Percentiles rank a stretch among this genome's conserved stretches.
Conservation (phyloP, 169 alveolate species). For the Plasmodium malariae region DNA sequence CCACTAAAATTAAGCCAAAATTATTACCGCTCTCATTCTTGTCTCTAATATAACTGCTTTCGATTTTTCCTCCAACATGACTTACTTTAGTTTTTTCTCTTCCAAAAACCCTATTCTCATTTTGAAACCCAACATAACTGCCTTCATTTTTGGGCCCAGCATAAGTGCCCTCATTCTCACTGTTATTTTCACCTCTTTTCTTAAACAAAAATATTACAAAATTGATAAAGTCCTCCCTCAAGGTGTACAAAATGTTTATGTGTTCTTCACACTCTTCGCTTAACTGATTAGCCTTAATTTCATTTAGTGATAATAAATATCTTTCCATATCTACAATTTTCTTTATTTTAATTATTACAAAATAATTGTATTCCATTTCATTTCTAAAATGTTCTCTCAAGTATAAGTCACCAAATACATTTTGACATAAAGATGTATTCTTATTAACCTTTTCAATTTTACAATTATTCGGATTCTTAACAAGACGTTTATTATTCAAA, state of each 20-base stretch:
- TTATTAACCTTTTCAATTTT: not conserved
- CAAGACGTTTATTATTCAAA: too few species aligned
- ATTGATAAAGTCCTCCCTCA: slow-evolving; percentile 47
- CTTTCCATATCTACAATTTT: slow-evolving; percentile 21
- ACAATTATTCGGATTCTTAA: too few species aligned
- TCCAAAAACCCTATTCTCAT: too few species aligned
- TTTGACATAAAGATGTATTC: not conserved
- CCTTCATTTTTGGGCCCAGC: too few species aligned
- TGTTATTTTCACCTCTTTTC: not conserved
- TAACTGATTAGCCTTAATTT: slow-evolving; percentile 17
- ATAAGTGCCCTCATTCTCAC: too few species aligned
- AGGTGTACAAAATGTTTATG: slow-evolving; percentile 15
- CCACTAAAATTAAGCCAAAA: too few species aligned
- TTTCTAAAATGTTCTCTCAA: slow-evolving; percentile 11
- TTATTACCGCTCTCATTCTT: not conserved
- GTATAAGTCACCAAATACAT: not conserved
- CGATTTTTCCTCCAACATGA: too few species aligned
- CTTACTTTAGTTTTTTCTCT: too few species aligned
- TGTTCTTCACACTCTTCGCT: slow-evolving; percentile 50
- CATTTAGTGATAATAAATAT: slow-evolving; percentile 17
- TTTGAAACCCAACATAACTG: too few species aligned
- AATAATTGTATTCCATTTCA: slow-evolving; percentile 9
- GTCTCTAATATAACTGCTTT: not conserved
- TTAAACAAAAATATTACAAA: slow-evolving; percentile 45
- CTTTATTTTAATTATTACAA: slow-evolving; percentile 6